Conservation (phyloP, 306 rosid species). For the Vigna trinervia region DNA sequence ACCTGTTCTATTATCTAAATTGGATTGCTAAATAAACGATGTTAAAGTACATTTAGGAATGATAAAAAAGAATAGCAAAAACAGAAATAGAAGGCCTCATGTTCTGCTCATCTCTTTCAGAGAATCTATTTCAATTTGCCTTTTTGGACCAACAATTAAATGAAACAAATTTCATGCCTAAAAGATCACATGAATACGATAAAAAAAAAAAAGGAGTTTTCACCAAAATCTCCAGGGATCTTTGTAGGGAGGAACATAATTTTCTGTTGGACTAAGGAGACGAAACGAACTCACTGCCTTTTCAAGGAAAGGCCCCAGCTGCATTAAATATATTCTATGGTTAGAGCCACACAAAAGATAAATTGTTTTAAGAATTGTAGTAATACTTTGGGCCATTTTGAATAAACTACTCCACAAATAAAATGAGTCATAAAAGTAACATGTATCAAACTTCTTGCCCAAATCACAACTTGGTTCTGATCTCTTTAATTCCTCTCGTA, state of each 20-base stretch:
- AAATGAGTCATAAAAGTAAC: slow-evolving; percentile 2
- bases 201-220: slow-evolving; percentile 39
- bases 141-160: slow-evolving; percentile 25
- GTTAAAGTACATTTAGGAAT: too few relatives aligned
- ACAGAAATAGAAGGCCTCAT: background rate
- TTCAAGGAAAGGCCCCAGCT: slow-evolving; percentile 85
- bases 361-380: background rate
- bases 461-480: background rate
- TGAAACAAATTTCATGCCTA: slow-evolving; percentile 4
- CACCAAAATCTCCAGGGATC: slow-evolving; percentile 99
- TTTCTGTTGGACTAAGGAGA: slow-evolving; percentile 77
- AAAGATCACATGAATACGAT: slow-evolving; percentile 35
- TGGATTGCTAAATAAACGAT: background rate
- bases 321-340: slow-evolving; percentile 47
- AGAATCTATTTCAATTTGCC: slow-evolving; percentile 22
- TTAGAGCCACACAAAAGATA: background rate
- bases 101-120: slow-evolving; percentile 7
- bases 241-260: slow-evolving; percentile 91
- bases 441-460: background rate
- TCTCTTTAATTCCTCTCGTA: background rate
- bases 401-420: background rate
- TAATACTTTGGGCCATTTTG: background rate
- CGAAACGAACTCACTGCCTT: slow-evolving; percentile 83
- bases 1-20: background rate
- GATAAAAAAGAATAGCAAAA: background rate